Percentiles rank a stretch among this genome's conserved stretches.
Evolutionary conservation across 2,329 filamentous ascomycete species (phyloP).

Genomic region (Pestalotiopsis sp.): DNA sequence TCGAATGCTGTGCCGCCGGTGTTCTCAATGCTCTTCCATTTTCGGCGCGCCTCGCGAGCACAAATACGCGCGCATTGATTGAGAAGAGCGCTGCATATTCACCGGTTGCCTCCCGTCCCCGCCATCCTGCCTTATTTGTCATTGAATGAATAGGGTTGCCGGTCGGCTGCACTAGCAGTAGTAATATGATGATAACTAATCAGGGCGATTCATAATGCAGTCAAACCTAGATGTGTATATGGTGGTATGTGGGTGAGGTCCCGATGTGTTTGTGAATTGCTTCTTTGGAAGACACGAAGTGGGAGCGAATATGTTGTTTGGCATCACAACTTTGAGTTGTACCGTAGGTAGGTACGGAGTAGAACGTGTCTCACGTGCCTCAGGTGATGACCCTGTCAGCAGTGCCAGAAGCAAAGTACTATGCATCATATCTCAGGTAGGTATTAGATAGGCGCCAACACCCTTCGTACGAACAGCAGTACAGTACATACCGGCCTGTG

Average conservation of each 20-base stretch:
- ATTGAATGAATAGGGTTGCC: not conserved
- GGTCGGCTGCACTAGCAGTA: not conserved
- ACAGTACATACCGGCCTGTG: too few relatives aligned
- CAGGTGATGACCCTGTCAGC: not conserved
- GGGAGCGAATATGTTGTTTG: too few relatives aligned
- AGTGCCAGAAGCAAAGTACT: not conserved
- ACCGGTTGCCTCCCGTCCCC: not conserved
- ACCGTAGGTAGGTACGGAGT: not conserved
- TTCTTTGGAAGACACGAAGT: not conserved
- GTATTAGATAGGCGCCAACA: not conserved
- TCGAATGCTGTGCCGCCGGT: not conserved
- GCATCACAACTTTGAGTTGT: too few relatives aligned
- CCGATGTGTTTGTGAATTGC: not conserved
- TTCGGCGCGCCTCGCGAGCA: not conserved
- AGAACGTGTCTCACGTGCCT: not conserved
- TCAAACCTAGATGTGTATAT: too few relatives aligned
- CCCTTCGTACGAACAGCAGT: too few relatives aligned
- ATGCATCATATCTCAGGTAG: not conserved
- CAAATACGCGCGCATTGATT: not conserved
- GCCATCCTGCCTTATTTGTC: not conserved
- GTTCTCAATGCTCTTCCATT: not conserved
- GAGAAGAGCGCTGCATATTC: not conserved
- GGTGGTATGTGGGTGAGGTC: too few relatives aligned
- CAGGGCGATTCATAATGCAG: not conserved
- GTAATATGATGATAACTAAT: not conserved